Evolutionary conservation across 2,329 filamentous ascomycete species (phyloP).

Genomic region (Fusarium nematophilum): DNA sequence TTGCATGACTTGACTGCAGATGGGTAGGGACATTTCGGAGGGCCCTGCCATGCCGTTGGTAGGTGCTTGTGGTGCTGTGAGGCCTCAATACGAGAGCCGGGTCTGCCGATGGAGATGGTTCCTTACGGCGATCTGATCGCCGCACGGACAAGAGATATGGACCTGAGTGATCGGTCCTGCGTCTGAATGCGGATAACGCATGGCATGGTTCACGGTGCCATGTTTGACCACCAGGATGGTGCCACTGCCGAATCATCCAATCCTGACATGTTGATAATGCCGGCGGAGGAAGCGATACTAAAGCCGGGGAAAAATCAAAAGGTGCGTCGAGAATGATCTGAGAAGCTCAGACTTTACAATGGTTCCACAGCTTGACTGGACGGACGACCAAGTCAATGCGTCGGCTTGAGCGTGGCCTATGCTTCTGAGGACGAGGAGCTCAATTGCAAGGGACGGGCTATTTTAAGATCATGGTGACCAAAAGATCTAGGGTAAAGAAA

Average conservation of each 20-base stretch:
- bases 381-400: too few species aligned
- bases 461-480: too few species aligned
- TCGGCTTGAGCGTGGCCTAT: not conserved
- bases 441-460: constrained; percentile 14
- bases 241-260: constrained; percentile 12
- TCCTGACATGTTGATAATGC: constrained; percentile 1
- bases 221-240: constrained; percentile 25
- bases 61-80: not conserved
- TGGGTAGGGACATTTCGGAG: not conserved
- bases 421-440: not conserved
- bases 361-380: too few species aligned
- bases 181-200: constrained; percentile 29
- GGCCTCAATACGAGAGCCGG: not conserved
- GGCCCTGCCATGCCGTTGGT: not conserved
- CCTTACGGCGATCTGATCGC: not conserved
- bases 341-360: not conserved
- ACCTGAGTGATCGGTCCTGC: constrained; percentile 4
- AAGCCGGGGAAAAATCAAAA: constrained; percentile 7
- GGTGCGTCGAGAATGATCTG: not conserved
- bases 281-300: not conserved
- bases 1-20: too few species aligned
- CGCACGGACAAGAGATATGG: constrained; percentile 5
- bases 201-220: constrained; percentile 27
- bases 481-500: not conserved
- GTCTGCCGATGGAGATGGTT: constrained; percentile 7